Evolutionary conservation across 176 grass and related monocot species (phyloP).

Genomic region (Poa annua): DNA sequence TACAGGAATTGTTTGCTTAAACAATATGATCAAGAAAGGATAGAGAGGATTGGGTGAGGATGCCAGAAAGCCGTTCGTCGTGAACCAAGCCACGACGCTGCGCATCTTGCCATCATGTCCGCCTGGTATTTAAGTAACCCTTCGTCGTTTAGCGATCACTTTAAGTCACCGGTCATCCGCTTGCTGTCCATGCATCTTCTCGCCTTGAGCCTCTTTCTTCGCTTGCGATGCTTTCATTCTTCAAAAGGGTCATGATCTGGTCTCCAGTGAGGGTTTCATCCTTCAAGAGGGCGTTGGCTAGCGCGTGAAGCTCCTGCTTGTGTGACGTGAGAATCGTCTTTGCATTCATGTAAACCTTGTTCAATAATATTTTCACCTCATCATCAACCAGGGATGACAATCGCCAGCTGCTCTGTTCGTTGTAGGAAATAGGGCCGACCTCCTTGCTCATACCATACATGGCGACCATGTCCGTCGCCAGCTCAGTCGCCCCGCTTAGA

Average conservation of each 20-base stretch:
- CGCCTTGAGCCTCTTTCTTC: neutral
- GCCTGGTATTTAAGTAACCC: neutral
- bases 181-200: neutral
- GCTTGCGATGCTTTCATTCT: neutral
- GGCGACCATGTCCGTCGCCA: slow-evolving; percentile 65
- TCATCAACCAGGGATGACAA: neutral
- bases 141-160: neutral
- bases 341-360: neutral
- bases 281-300: neutral
- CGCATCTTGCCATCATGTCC: neutral
- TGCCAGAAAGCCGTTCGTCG: neutral
- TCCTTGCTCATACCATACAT: slow-evolving; percentile 64
- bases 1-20: neutral
- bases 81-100: neutral
- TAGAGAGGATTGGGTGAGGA: neutral
- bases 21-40: neutral
- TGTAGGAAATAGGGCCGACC: neutral
- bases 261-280: neutral
- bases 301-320: neutral
- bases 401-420: neutral
- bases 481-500: slow-evolving; percentile 39
- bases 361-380: neutral
- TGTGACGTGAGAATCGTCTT: neutral
- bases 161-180: neutral
- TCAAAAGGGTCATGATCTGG: neutral